These are phyloP conservation scores for Lactifluus piperatus DNA, from an alignment of 768 basidiomycete genomes.

Conservation along the genomic window DNA sequence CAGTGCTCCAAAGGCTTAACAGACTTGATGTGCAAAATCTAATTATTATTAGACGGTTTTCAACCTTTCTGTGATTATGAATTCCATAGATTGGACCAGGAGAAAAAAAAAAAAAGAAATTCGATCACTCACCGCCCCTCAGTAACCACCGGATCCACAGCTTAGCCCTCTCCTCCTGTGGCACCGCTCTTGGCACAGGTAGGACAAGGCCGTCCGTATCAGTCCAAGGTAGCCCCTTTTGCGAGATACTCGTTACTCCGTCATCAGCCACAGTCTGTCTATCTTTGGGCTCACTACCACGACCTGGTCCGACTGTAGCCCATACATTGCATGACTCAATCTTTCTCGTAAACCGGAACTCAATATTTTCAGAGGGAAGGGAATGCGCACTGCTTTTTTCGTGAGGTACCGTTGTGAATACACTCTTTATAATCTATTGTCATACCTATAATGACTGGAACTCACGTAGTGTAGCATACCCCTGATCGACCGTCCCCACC, in stretches of 20 bases:
- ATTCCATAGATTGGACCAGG: background rate
- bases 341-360: background rate
- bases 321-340: background rate
- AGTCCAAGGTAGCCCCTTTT: background rate
- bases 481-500: background rate
- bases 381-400: background rate
- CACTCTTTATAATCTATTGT: background rate
- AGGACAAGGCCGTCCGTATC: too few species aligned
- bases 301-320: background rate
- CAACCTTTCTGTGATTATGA: background rate
- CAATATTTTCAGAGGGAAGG: background rate
- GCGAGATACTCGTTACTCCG: too few species aligned
- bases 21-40: background rate
- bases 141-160: too few species aligned
- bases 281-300: too few species aligned
- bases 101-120: too few species aligned
- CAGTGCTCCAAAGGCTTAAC: too few species aligned
- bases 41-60: background rate
- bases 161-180: too few species aligned
- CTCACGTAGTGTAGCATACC: background rate
- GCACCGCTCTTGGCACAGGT: too few species aligned
- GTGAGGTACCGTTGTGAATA: background rate
- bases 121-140: background rate
- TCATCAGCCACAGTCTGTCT: background rate
- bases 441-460: background rate